phyloP scores from a whole-genome alignment of 1,284 basidiomycete species.

The Jaminaea rosea region DNA sequence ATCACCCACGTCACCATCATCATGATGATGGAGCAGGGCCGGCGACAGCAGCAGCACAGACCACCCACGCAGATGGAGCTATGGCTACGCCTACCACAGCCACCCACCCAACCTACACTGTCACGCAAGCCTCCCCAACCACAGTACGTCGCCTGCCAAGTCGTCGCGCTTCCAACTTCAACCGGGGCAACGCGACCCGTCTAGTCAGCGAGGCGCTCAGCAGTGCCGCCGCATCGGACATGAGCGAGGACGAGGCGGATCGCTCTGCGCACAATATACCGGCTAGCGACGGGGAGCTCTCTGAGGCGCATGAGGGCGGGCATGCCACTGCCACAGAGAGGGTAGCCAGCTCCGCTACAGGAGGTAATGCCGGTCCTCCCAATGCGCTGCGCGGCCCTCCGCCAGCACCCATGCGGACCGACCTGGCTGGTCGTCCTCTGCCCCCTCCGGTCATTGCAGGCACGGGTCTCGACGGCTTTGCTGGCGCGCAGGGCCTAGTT shows the following conservation, averaged over 20 bases:
- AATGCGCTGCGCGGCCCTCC: too few species aligned
- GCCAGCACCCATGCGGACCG: constrained; percentile 23
- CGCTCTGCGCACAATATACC: constrained; percentile 21
- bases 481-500: constrained; percentile 24
- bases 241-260: constrained; percentile 33
- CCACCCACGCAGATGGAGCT: background rate
- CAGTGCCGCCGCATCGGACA: constrained; percentile 20
- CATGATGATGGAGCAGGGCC: constrained; percentile 3
- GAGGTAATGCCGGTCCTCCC: too few species aligned
- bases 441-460: constrained; percentile 39
- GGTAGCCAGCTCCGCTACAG: too few species aligned
- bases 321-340: too few species aligned
- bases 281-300: too few species aligned
- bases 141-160: constrained; percentile 1
- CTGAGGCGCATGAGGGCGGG: too few species aligned
- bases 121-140: background rate
- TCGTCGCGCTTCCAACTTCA: constrained; percentile 1
- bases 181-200: too few species aligned
- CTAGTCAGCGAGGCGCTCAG: background rate
- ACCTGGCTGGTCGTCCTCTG: constrained; percentile 29
- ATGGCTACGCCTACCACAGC: background rate
- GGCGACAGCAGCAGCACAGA: background rate
- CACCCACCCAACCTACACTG: too few species aligned
- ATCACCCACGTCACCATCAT: too few species aligned
- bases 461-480: constrained; percentile 17